Conservation (phyloP, 2,329 filamentous ascomycete genomes). For the Colletotrichum sansevieriae region DNA sequence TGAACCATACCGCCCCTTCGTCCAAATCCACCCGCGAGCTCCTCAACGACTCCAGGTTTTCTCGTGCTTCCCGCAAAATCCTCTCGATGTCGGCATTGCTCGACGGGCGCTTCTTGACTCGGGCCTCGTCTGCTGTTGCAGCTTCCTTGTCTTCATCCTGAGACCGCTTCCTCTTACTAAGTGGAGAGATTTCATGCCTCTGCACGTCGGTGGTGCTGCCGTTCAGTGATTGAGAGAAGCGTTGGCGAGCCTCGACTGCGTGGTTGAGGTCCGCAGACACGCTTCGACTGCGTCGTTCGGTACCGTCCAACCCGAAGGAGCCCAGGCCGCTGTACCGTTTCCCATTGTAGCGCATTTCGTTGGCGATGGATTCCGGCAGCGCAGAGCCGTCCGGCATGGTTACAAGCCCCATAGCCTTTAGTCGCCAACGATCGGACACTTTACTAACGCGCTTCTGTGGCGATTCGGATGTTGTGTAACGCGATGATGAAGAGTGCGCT, state of each 20-base stretch:
- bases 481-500: conserved; percentile 35
- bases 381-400: conserved; percentile 67
- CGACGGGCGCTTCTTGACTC: conserved; percentile 47
- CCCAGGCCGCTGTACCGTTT: conserved; percentile 55
- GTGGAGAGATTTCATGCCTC: conserved; percentile 41
- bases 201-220: conserved; percentile 19
- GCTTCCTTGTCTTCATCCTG: conserved; percentile 37
- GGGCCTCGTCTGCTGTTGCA: conserved; percentile 34
- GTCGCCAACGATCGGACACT: conserved; percentile 59
- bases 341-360: conserved; percentile 58
- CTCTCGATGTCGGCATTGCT: conserved; percentile 51
- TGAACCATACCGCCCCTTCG: conserved; percentile 61
- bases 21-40: conserved; percentile 60
- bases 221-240: conserved; percentile 41
- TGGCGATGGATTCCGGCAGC: conserved; percentile 64
- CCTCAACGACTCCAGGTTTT: conserved; percentile 54
- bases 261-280: conserved; percentile 52
- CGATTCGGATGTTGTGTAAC: conserved; percentile 25
- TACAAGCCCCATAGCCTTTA: conserved; percentile 65
- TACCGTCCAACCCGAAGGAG: conserved; percentile 51
- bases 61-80: conserved; percentile 57
- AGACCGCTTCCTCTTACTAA: conserved; percentile 45
- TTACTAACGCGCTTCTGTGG: conserved; percentile 49
- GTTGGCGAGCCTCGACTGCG: conserved; percentile 37
- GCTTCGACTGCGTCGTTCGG: conserved; percentile 40